Evolutionary conservation across 768 basidiomycete species (phyloP), one percentile per base, ranked within the genome.

Genomic region (Omphalotus guepiniiformis): DNA sequence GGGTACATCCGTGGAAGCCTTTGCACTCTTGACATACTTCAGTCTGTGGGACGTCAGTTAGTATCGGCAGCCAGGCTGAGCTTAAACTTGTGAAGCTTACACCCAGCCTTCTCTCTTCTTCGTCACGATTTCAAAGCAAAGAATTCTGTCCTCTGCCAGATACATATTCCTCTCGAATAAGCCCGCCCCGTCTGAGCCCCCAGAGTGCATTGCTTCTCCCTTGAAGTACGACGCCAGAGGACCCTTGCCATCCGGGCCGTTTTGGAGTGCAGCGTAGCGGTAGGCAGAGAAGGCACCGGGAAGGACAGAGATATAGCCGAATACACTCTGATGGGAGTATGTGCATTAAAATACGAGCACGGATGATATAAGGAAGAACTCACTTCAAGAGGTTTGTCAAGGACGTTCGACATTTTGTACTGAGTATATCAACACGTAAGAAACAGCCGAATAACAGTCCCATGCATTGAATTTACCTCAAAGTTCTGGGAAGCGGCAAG

Each of bases 361-460:
- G 36, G 19, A 5, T 30, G 28, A 45, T 39, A 8, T 18, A 37
- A 32, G 4, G 45, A 50, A n/a, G 4, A 29, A 63, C 76, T 42
- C 60, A 90, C 74, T 80, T 97, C 94, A 42, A 93, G 77, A 1
- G 94, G 93, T 64, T 97, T 97, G 64, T 97, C 94, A 28, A 97
- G 80, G 54, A 95, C 89, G 59, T 96, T 93, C 21, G 91, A 92
- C 85, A 90, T 91, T 72, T 95, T 95, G 72, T 95, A 94, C 82
- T 85, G 49, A 34, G 54, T 27, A 55, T n/a, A n/a, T n/a, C n/a
- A 46, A 41, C 36, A 46, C 35, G 53, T 12, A 21, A 39, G 30
- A 50, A 23, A 48, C 18, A 52, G 47, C 50, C 13, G 28, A 25
- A 26, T 38, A 9, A 5, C 32, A 19, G 26, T 12, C 13, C 13